Evolutionary conservation across 352 stramenopile genomes (phyloP).

Genomic region (Pythium phragmiticola): DNA sequence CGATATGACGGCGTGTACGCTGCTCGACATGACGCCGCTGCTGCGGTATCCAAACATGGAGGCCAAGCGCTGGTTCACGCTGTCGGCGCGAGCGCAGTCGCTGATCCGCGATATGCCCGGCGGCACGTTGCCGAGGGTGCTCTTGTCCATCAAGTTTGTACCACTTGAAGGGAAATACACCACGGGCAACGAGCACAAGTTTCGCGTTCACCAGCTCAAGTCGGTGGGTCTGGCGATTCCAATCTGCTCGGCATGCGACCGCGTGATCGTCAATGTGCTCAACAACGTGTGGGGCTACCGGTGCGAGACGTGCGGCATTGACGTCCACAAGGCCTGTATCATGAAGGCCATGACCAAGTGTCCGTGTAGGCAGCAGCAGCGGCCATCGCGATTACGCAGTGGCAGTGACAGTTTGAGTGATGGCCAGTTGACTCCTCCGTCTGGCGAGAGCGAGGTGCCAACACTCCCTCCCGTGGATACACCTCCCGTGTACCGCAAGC

Average conservation of each 20-base stretch:
- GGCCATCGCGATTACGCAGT: not conserved
- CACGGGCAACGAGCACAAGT: slow-evolving; percentile 75
- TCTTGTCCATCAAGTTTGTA: slow-evolving; percentile 79
- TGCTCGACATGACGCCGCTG: slow-evolving; percentile 82
- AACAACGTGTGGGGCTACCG: slow-evolving; percentile 82
- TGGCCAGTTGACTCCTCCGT: slow-evolving; percentile 9
- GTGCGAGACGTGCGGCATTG: slow-evolving; percentile 75
- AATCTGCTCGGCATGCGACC: slow-evolving; percentile 73
- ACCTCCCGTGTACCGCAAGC: slow-evolving; percentile 16
- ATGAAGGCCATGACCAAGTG: slow-evolving; percentile 85
- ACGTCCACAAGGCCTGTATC: slow-evolving; percentile 85
- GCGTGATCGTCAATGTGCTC: slow-evolving; percentile 82
- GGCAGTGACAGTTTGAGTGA: slow-evolving; percentile 1
- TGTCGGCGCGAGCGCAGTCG: slow-evolving; percentile 56
- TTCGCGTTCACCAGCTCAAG: slow-evolving; percentile 85
- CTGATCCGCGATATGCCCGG: slow-evolving; percentile 30
- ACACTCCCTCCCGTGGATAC: slow-evolving; percentile 2
- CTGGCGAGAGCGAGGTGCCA: slow-evolving; percentile 1
- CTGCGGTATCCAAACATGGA: slow-evolving; percentile 71
- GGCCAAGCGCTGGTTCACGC: slow-evolving; percentile 77
- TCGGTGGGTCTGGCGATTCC: slow-evolving; percentile 81
- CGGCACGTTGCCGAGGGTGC: slow-evolving; percentile 48
- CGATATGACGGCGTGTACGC: slow-evolving; percentile 71
- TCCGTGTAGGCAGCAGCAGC: slow-evolving; percentile 40
- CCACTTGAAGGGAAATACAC: slow-evolving; percentile 58